Evolutionary conservation across 352 stramenopile species (phyloP), one percentile per base, ranked within the genome.

Genomic region (Thraustotheca clavata): DNA sequence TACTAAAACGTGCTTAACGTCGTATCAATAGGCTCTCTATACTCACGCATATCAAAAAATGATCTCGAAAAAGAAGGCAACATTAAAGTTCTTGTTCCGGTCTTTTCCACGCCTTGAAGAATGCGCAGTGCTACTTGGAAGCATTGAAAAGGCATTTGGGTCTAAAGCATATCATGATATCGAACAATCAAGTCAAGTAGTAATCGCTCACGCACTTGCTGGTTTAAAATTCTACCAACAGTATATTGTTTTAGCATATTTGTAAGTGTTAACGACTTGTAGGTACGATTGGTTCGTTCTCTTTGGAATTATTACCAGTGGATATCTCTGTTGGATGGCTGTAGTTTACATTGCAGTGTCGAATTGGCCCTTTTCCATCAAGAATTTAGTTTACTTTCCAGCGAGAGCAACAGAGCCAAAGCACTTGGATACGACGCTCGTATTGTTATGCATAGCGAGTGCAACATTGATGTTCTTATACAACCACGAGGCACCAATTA

Each of bases 261-360:
- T 16, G 16, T 18, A 20, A 16, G 38, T 16, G 38, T 20, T 43
- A 20, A 43, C 38, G 38, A 7, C 9, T 16, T 29, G 12, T 62
- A 67, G 49, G 14, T 92, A 92, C 67, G 85, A 94, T 69, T 91
- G 85, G 76, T 76, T 87, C 48, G 88, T 91, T 54, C 69, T 94
- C 35, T 71, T 89, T 24, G 77, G 72, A 24, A 63, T 88, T n/a
- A 83, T 94, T 29, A 79, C 91, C 3, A 33, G 77, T 11, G 85
- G 85, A 0, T 94, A 94, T 60, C 26, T 89, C 0, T 79, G 85
- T 52, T 94, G 83, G 83, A 88, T 94, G 32, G 20, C 76, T 34
- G 70, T 91, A 1, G 36, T 92, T 8, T 69, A 70, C 1, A 63
- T 89, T 16, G 79, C 75, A 4, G 48, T 72, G 9, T 40, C 67